A percentile compares a stretch with the other conserved stretches of the same genome.
phyloP scores from a whole-genome alignment of 2,329 filamentous ascomycete genomes.

The Sarocladiaceae sp. region DNA sequence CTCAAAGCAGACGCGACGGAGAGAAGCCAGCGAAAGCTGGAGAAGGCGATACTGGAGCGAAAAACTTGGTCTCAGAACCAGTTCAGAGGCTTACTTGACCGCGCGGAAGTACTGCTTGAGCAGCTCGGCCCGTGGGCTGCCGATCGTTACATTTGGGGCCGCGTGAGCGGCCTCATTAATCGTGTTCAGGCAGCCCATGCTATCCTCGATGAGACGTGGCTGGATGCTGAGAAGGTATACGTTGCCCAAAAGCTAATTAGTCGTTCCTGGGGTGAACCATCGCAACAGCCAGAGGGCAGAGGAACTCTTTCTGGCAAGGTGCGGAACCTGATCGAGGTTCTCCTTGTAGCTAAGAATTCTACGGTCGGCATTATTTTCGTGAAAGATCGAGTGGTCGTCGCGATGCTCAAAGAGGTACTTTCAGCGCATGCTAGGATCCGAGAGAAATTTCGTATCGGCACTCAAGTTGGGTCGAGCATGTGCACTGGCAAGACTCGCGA shows the following conservation, averaged over 20 bases:
- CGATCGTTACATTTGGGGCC: conserved; percentile 55
- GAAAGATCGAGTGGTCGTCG: conserved; percentile 53
- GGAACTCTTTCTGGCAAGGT: conserved; percentile 51
- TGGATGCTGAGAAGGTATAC: conserved; percentile 48
- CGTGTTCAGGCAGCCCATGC: conserved; percentile 15
- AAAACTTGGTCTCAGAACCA: conserved; percentile 50
- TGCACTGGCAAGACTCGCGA: conserved; percentile 28
- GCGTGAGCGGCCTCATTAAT: conserved; percentile 30
- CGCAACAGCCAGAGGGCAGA: conserved; percentile 12
- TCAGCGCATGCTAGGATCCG: conserved; percentile 40
- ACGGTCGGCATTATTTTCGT: conserved; percentile 61
- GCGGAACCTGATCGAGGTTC: conserved; percentile 42
- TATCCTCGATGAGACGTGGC: conserved; percentile 32
- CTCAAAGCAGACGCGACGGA: conserved; percentile 37
- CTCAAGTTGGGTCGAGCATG: conserved; percentile 49
- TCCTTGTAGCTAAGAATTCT: conserved; percentile 36
- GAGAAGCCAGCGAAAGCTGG: conserved; percentile 31
- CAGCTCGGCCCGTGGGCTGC: conserved; percentile 64
- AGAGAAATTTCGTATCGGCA: conserved; percentile 42
- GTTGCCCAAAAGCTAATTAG: conserved; percentile 39
- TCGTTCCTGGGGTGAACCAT: conserved; percentile 22
- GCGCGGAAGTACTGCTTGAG: conserved; percentile 40
- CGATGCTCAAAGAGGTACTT: conserved; percentile 53
- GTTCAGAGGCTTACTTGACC: conserved; percentile 47
- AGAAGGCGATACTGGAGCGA: conserved; percentile 30